Conservation (phyloP, 441 rosid species). For the Eutrema salsugineum region DNA sequence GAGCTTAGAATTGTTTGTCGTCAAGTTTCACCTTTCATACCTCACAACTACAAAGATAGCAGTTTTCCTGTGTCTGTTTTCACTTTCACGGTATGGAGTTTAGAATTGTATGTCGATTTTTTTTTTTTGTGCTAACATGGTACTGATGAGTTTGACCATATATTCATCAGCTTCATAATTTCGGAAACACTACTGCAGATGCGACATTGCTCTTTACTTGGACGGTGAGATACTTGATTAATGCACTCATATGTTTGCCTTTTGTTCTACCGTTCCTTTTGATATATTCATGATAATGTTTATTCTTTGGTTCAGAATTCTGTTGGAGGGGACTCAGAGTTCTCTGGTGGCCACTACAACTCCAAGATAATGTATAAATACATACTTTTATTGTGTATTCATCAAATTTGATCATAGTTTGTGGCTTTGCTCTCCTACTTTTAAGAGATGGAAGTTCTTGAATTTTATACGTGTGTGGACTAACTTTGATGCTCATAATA, state of each 20-base stretch:
- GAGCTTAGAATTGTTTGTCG: conserved; percentile 78
- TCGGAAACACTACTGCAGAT: conserved; percentile 64
- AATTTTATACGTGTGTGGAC: background rate
- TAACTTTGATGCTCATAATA: conserved; percentile 19
- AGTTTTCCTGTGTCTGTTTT: conserved; percentile 85
- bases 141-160: conserved; percentile 18
- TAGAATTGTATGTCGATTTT: too few species aligned
- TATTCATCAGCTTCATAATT: conserved; percentile 58
- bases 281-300: background rate
- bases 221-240: conserved; percentile 55
- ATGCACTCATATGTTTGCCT: background rate
- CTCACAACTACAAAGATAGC: conserved; percentile 90
- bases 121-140: background rate
- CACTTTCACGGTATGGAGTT: conserved; percentile 63
- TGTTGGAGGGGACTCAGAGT: conserved; percentile 82
- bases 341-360: conserved; percentile 77
- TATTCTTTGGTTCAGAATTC: conserved; percentile 56
- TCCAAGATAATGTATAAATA: conserved; percentile 56
- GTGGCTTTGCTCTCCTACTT: background rate
- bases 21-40: conserved; percentile 92
- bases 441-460: background rate
- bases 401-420: background rate
- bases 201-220: conserved; percentile 85
- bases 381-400: background rate
- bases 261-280: background rate